Percentiles rank a stretch among this genome's conserved stretches.
Evolutionary conservation across 352 stramenopile genomes (phyloP).

Genomic region (Aphanomyces astaci): DNA sequence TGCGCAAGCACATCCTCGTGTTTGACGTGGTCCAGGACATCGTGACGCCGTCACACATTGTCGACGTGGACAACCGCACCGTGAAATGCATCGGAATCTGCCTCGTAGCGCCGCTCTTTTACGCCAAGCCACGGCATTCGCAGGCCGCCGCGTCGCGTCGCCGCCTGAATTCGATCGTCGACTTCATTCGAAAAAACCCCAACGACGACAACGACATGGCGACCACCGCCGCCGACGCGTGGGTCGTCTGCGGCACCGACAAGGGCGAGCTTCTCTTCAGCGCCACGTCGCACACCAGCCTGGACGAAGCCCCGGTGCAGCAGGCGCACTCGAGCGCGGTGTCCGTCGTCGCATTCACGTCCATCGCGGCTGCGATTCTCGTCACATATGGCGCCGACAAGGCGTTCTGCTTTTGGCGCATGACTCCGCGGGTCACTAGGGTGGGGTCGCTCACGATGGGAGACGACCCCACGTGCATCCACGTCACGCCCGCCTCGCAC

Average conservation of each 20-base stretch:
- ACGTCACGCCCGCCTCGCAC: constrained; percentile 42
- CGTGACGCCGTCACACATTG: not conserved
- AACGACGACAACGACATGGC: constrained; percentile 2
- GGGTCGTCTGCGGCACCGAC: constrained; percentile 56
- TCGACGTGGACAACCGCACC: constrained; percentile 15
- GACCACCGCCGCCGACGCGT: constrained; percentile 15
- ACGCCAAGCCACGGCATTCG: not conserved
- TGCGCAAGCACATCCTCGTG: constrained; percentile 44
- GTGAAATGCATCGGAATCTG: constrained; percentile 11
- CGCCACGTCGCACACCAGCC: constrained; percentile 36
- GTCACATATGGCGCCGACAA: constrained; percentile 45
- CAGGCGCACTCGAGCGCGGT: constrained; percentile 49
- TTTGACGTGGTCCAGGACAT: constrained; percentile 16
- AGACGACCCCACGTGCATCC: constrained; percentile 43
- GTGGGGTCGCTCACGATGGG: constrained; percentile 43
- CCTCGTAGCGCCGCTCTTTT: constrained; percentile 1
- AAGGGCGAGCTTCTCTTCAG: constrained; percentile 60
- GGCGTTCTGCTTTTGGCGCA: constrained; percentile 45
- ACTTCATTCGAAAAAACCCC: constrained; percentile 26
- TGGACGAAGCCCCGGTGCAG: constrained; percentile 38
- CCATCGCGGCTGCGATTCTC: constrained; percentile 38
- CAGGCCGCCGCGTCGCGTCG: not conserved
- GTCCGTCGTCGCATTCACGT: constrained; percentile 32
- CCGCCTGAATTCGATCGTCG: constrained; percentile 28
- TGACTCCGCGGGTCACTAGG: constrained; percentile 48